Evolutionary conservation across 208 protist species (phyloP).

Genomic region (Phytomonas francai): DNA sequence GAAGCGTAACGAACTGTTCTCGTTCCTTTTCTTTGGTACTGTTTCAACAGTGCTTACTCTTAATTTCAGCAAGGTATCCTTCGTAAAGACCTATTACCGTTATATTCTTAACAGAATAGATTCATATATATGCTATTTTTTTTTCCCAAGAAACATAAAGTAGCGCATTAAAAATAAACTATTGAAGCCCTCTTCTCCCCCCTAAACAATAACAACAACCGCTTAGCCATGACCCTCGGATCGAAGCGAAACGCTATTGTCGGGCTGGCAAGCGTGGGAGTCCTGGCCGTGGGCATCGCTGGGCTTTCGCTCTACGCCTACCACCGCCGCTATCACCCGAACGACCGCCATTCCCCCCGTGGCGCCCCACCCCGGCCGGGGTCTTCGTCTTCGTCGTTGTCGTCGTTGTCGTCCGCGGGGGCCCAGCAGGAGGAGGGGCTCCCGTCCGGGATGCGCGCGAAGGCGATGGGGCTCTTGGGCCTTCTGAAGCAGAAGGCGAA

Average conservation of each 20-base stretch:
- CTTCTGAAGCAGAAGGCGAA: slow-evolving; percentile 57
- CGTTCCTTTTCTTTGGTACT: slow-evolving; percentile 6
- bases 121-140: not conserved
- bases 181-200: not conserved
- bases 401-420: not conserved
- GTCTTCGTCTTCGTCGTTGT: not conserved
- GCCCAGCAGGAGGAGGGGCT: slow-evolving; percentile 17
- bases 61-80: not conserved
- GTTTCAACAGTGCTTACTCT: slow-evolving; percentile 1
- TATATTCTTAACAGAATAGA: not conserved
- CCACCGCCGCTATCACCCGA: not conserved
- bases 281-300: not conserved
- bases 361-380: too few relatives aligned
- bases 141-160: too few relatives aligned
- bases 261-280: not conserved
- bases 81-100: not conserved
- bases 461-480: slow-evolving; percentile 34
- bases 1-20: not conserved
- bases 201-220: too few relatives aligned
- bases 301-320: not conserved
- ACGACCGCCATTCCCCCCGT: not conserved
- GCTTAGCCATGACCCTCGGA: not conserved
- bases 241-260: not conserved
- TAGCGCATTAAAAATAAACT: too few relatives aligned
- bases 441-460: slow-evolving; percentile 15